Evolutionary conservation across 1,284 basidiomycete species (phyloP).

Genomic region (Fomitopsis palustris): DNA sequence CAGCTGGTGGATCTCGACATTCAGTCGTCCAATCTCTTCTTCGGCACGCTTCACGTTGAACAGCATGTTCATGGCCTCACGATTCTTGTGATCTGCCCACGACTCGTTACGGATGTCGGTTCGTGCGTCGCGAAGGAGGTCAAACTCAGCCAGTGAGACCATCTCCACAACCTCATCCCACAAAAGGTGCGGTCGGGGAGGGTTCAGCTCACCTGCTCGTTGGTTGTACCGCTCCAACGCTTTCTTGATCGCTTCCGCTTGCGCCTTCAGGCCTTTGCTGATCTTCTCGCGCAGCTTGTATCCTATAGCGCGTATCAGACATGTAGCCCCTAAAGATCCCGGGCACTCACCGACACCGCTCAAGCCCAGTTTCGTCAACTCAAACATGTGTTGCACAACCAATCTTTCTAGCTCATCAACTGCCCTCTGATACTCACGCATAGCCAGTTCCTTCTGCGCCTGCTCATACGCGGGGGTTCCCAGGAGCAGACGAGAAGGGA

Average conservation of each 20-base stretch:
- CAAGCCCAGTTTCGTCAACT: conserved; percentile 21
- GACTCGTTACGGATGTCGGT: conserved; percentile 4
- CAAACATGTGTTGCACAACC: conserved; percentile 21
- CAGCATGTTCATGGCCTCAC: conserved; percentile 6
- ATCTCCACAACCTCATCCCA: conserved; percentile 5
- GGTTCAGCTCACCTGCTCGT: background rate
- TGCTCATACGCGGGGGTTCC: too few species aligned
- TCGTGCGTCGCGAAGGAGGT: conserved; percentile 8
- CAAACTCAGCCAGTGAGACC: conserved; percentile 9
- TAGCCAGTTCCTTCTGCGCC: background rate
- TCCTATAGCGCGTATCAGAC: background rate
- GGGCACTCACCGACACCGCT: conserved; percentile 16
- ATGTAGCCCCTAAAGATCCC: background rate
- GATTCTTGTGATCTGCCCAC: conserved; percentile 3
- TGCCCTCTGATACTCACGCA: conserved; percentile 14
- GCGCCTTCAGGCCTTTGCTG: conserved; percentile 3
- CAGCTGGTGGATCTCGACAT: conserved; percentile 7
- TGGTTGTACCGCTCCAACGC: conserved; percentile 7
- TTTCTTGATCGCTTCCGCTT: conserved; percentile 5
- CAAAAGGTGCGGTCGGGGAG: conserved; percentile 1
- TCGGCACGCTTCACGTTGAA: conserved; percentile 10
- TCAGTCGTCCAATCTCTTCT: conserved; percentile 9
- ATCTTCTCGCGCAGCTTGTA: conserved; percentile 14
- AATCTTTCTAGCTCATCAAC: conserved; percentile 21
- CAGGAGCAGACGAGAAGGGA: too few species aligned